Conservation (phyloP, 345 rosid genomes). For the Euphorbia tirucalli region DNA sequence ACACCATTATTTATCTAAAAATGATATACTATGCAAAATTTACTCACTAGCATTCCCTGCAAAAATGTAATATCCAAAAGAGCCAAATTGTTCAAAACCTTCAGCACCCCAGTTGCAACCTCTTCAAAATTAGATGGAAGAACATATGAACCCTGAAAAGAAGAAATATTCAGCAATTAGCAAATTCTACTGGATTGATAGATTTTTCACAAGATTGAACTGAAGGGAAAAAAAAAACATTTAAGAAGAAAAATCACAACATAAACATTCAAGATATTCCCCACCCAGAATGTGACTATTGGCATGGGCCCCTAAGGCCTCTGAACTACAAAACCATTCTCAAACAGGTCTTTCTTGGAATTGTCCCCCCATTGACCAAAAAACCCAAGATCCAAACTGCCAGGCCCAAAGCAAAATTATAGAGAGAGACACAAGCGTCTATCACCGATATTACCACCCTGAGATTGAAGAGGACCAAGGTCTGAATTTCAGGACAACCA, state of each 20-base stretch:
- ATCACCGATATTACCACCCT: neutral
- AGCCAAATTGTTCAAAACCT: slow-evolving; percentile 71
- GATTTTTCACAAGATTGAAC: neutral
- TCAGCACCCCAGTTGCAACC: slow-evolving; percentile 73
- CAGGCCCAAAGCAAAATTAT: neutral
- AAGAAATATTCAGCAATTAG: slow-evolving; percentile 9
- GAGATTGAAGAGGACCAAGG: neutral
- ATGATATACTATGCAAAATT: slow-evolving; percentile 5
- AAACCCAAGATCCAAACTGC: neutral
- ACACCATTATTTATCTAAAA: slow-evolving; percentile 4
- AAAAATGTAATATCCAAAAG: slow-evolving; percentile 51
- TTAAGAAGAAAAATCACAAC: neutral
- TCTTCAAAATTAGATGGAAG: slow-evolving; percentile 80
- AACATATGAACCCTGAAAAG: slow-evolving; percentile 49
- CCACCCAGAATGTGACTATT: neutral
- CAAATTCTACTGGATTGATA: neutral
- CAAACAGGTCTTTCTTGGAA: neutral
- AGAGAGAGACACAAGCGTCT: neutral
- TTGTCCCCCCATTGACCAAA: neutral
- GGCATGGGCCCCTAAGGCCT: neutral
- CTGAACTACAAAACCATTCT: neutral
- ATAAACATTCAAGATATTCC: neutral
- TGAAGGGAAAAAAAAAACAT: neutral
- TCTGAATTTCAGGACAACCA: neutral
- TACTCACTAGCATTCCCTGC: slow-evolving; percentile 67